Percentiles rank a stretch among this genome's conserved stretches.
These are phyloP conservation scores for Neurospora sp. DNA, from an alignment of 495 filamentous ascomycete genomes.

Conservation along the genomic window DNA sequence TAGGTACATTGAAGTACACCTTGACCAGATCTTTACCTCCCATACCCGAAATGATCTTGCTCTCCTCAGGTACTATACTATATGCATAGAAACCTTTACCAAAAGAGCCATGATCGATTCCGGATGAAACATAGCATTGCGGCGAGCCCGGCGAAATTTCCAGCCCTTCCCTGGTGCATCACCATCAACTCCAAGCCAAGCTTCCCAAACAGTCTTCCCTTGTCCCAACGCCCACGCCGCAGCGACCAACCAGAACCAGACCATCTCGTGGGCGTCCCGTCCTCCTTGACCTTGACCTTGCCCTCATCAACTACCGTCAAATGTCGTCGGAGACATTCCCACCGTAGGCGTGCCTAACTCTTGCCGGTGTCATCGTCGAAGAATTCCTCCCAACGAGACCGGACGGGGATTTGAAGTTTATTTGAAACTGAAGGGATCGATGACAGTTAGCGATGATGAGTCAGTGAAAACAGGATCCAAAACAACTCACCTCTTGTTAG, in stretches of 20 bases:
- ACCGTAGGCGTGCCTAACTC: background rate
- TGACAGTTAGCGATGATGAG: background rate
- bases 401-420: background rate
- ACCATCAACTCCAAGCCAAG: background rate
- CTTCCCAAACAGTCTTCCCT: background rate
- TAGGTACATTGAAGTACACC: background rate
- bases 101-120: background rate
- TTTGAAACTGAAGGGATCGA: background rate
- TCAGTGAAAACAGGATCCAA: too few relatives aligned
- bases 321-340: background rate
- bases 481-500: background rate
- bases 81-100: background rate
- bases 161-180: background rate
- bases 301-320: background rate
- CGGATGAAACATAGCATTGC: background rate
- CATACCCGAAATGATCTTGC: background rate
- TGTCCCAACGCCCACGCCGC: too few relatives aligned
- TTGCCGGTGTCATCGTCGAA: background rate
- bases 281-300: background rate
- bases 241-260: too few relatives aligned
- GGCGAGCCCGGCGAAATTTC: background rate
- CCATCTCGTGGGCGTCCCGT: too few relatives aligned
- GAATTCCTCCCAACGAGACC: background rate
- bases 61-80: background rate
- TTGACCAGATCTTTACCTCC: background rate